Evolutionary conservation across 441 rosid genomes (phyloP).

Genomic region (Populus hybrid): DNA sequence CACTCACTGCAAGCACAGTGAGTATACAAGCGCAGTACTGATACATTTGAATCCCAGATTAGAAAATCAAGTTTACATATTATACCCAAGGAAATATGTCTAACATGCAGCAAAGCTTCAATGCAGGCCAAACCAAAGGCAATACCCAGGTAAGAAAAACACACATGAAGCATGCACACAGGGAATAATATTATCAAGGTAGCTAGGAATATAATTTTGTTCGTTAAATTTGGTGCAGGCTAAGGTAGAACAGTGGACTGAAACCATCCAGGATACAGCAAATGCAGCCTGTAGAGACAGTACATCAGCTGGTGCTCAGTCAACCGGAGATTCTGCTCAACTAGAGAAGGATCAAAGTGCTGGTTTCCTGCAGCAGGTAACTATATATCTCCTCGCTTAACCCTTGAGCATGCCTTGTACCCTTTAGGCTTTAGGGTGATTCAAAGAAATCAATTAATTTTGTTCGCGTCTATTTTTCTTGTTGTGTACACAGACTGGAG

Average conservation of each 20-base stretch:
- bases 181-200: too few species aligned
- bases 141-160: not conserved
- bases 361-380: conserved; percentile 22
- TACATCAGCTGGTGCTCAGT: not conserved
- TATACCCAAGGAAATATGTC: not conserved
- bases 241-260: conserved; percentile 1
- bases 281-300: conserved; percentile 1
- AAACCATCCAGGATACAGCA: not conserved
- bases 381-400: too few species aligned
- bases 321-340: not conserved
- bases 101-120: conserved; percentile 10
- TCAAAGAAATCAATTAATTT: not conserved
- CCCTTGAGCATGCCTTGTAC: not conserved
- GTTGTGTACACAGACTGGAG: conserved; percentile 1
- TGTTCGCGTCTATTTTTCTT: not conserved
- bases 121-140: conserved; percentile 17
- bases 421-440: not conserved
- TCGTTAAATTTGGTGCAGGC: not conserved
- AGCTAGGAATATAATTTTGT: not conserved
- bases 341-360: not conserved
- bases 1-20: too few species aligned
- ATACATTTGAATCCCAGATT: too few species aligned
- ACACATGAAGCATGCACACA: too few species aligned
- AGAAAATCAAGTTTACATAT: not conserved
- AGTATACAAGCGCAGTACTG: too few species aligned